Percentiles rank a stretch among this genome's conserved stretches.
These are phyloP conservation scores for Comarum palustre DNA, from an alignment of 306 rosid species.

Conservation along the genomic window DNA sequence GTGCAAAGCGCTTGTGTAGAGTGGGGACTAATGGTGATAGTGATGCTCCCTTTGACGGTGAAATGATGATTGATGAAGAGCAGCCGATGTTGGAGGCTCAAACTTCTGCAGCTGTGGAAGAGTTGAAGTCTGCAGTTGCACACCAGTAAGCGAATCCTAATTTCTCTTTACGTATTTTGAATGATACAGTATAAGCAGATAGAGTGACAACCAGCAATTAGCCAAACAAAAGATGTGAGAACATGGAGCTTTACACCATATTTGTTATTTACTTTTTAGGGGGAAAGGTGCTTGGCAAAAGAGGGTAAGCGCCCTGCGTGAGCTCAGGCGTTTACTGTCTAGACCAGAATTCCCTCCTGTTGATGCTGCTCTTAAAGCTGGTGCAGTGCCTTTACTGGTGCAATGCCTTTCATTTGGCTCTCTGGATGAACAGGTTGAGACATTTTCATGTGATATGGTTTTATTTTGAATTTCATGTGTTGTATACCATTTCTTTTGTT, in stretches of 20 bases:
- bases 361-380: slow-evolving; percentile 78
- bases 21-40: slow-evolving; percentile 43
- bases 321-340: slow-evolving; percentile 75
- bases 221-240: neutral
- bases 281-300: slow-evolving; percentile 85
- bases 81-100: slow-evolving; percentile 77
- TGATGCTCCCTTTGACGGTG: slow-evolving; percentile 39
- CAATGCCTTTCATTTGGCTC: slow-evolving; percentile 95
- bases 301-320: slow-evolving; percentile 73
- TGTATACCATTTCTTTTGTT: neutral
- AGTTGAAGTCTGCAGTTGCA: slow-evolving; percentile 58
- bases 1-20: slow-evolving; percentile 82
- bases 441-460: slow-evolving; percentile 12
- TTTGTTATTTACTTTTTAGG: slow-evolving; percentile 45
- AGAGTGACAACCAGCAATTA: neutral
- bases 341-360: slow-evolving; percentile 86
- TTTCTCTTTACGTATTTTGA: neutral
- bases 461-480: slow-evolving; percentile 4
- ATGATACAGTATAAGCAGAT: neutral
- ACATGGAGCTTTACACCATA: neutral
- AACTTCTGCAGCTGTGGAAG: slow-evolving; percentile 69
- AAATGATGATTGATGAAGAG: slow-evolving; percentile 73
- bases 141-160: slow-evolving; percentile 55
- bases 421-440: slow-evolving; percentile 84
- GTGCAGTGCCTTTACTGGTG: slow-evolving; percentile 67